Evolutionary conservation across 768 basidiomycete genomes (phyloP), one percentile per base, ranked within the genome.

Genomic region (Mrakia blollopis): DNA sequence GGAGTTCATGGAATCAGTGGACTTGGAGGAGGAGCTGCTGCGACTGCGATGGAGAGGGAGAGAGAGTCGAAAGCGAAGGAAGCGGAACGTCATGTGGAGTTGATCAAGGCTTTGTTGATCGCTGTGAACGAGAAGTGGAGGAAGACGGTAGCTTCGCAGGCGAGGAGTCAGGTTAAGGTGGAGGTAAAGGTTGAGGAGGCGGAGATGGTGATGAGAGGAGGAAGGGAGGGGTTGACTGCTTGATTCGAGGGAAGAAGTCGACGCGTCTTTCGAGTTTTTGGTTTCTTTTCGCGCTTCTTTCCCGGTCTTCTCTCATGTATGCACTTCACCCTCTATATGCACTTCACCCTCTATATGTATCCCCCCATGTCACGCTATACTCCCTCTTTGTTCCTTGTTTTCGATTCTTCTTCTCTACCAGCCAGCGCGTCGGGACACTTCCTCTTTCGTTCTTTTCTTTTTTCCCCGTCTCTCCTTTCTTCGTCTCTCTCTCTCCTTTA

Each of bases 91-190:
- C 72, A 77, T 63, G 50, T 77, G 28, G 76, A 77, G 71, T 71
- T 77, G 41, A 65, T 77, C 63, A 77, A 77, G 65, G 72, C 61
- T 32, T 50, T 77, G 23, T 52, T 77, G 18, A 28, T 77, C 41
- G 72, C 62, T 11, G 71, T 77, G 50, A 77, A 77, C 52, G 71
- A 35, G 18, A 54, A 61, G 70, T 69, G 28, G 41, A 44, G 65
- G 37, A 68, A 68, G 37, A 68, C 65, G 65, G 37, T 68, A 39
- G 65, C 65, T 2, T 18, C 11, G 21, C 35, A 39, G 37, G 65
- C 35, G 23, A 8, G 23, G 35, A 44, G 44, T 44, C 25, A 37
- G 23, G 65, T 39, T 39, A 37, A 39, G 39, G 37, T 68, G 0
- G 65, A 68, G 65, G 37, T 68, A 3, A 41, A 68, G 39, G 37